Conservation (phyloP, 306 rosid genomes). For the Dryas drummondii region DNA sequence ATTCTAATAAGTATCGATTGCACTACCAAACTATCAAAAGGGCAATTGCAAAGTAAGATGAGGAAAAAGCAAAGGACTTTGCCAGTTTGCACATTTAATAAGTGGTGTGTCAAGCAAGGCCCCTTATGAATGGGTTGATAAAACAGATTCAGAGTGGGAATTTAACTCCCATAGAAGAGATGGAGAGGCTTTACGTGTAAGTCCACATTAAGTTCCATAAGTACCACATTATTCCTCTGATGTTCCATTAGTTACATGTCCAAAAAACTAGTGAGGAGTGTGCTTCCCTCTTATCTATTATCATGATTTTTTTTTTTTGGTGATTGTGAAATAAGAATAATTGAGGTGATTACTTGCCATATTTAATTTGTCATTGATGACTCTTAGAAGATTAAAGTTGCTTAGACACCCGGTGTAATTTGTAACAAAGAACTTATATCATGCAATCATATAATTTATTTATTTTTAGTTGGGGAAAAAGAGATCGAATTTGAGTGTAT, state of each 20-base stretch:
- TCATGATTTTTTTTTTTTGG: background rate
- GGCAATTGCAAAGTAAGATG: too few relatives aligned
- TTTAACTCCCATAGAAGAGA: constrained; percentile 41
- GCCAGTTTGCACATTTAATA: constrained; percentile 50
- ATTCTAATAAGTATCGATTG: too few relatives aligned
- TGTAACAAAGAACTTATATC: background rate
- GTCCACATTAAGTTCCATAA: constrained; percentile 11
- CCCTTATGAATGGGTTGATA: constrained; percentile 82
- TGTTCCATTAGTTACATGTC: background rate
- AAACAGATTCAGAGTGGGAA: constrained; percentile 63
- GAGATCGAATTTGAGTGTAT: too few relatives aligned
- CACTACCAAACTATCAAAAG: too few relatives aligned
- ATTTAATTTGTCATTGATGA: background rate
- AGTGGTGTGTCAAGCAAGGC: constrained; percentile 87
- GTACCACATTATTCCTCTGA: background rate
- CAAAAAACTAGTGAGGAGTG: background rate
- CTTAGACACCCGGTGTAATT: background rate
- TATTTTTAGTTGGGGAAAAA: too few relatives aligned
- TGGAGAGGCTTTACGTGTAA: constrained; percentile 62
- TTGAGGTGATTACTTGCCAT: background rate
- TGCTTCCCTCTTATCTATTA: background rate
- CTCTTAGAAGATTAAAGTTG: background rate
- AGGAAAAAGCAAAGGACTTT: too few relatives aligned
- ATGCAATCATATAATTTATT: background rate
- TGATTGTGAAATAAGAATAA: background rate